phyloP scores from a whole-genome alignment of 208 protist species.

The Lotmaria passim region DNA sequence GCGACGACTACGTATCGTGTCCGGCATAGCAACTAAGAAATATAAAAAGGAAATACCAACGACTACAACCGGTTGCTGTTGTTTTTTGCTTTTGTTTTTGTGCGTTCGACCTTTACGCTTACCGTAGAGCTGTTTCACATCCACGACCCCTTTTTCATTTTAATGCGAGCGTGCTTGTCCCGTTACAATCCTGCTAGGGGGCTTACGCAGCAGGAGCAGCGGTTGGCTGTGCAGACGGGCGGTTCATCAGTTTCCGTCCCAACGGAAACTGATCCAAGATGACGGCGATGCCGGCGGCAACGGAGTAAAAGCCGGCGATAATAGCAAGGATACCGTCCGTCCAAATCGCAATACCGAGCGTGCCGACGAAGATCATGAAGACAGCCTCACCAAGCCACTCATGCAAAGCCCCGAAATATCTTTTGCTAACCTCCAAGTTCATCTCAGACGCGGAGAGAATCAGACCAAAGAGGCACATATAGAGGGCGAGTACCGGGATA shows the following conservation, averaged over 20 bases:
- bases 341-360: slow-evolving; percentile 38
- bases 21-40: slow-evolving; percentile 4
- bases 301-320: slow-evolving; percentile 38
- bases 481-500: slow-evolving; percentile 30
- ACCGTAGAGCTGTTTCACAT: too few relatives aligned
- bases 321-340: slow-evolving; percentile 27
- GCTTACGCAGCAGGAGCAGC: not conserved
- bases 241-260: slow-evolving; percentile 12
- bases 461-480: slow-evolving; percentile 47
- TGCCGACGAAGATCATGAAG: slow-evolving; percentile 55
- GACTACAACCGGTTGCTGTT: not conserved
- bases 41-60: slow-evolving; percentile 3
- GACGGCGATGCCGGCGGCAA: slow-evolving; percentile 26
- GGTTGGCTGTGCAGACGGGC: not conserved
- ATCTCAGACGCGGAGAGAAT: slow-evolving; percentile 29
- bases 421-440: slow-evolving; percentile 23
- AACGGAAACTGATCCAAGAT: slow-evolving; percentile 46
- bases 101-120: not conserved
- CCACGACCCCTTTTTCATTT: too few relatives aligned
- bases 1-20: not conserved
- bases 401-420: slow-evolving; percentile 41
- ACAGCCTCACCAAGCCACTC: slow-evolving; percentile 39
- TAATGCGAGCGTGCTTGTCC: too few relatives aligned
- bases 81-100: not conserved
- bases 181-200: not conserved